These are phyloP conservation scores for Planoprotostelium fungivorum DNA, from an alignment of 78 protist species.

Conservation along the genomic window DNA sequence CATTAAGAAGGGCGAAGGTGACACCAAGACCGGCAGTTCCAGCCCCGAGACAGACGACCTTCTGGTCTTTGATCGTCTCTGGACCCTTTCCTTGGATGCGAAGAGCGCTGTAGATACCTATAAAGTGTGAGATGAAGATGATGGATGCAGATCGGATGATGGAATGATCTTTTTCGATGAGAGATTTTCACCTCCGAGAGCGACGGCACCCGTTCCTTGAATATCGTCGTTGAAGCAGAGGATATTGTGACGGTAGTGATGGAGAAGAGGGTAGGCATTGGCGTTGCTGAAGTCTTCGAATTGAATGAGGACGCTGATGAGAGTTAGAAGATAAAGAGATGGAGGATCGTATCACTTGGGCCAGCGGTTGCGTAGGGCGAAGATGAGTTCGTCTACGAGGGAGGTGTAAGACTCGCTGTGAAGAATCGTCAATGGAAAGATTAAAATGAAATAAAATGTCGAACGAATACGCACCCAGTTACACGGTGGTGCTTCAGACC, in stretches of 20 bases:
- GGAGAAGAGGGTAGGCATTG: slow-evolving; percentile 77
- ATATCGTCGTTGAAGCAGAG: slow-evolving; percentile 97
- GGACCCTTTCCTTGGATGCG: slow-evolving; percentile 4
- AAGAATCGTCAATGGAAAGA: neutral
- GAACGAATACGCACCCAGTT: neutral
- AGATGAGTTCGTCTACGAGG: slow-evolving; percentile 85
- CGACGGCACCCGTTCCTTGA: slow-evolving; percentile 79
- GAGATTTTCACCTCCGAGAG: slow-evolving; percentile 5
- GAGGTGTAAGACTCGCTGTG: slow-evolving; percentile 67
- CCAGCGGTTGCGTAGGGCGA: slow-evolving; percentile 66
- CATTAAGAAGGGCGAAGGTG: slow-evolving; percentile 35
- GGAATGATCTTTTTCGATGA: too few species aligned
- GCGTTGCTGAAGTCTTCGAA: slow-evolving; percentile 92
- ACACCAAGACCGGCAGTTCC: slow-evolving; percentile 93
- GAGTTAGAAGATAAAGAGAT: neutral
- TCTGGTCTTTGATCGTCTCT: slow-evolving; percentile 47
- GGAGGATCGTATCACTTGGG: slow-evolving; percentile 16
- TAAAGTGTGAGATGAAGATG: neutral
- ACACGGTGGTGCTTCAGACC: slow-evolving; percentile 74
- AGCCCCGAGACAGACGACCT: slow-evolving; percentile 85
- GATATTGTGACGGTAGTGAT: slow-evolving; percentile 56
- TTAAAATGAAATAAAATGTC: neutral
- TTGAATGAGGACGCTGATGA: slow-evolving; percentile 78
- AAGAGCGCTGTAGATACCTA: neutral
- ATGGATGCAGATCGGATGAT: too few species aligned